A percentile compares a stretch with the other conserved stretches of the same genome.
Evolutionary conservation across 768 basidiomycete species (phyloP).

Genomic region (Cystobasidiopsis lactophilus): DNA sequence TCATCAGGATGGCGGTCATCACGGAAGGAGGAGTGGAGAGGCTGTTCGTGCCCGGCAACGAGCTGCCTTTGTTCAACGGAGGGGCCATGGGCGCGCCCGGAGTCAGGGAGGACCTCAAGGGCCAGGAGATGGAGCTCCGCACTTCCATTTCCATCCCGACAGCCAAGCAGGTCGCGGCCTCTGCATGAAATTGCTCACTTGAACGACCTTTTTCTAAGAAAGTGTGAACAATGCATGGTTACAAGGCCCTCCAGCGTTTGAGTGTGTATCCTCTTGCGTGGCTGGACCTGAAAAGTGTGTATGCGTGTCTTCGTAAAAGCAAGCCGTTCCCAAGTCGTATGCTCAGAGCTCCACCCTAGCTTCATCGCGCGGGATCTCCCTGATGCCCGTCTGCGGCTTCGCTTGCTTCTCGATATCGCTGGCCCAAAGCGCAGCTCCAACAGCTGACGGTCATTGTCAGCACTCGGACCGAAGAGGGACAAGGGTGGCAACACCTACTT

Average conservation of each 20-base stretch:
- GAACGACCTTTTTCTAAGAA: too few relatives aligned
- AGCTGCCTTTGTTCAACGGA: not conserved
- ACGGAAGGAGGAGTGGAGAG: slow-evolving; percentile 79
- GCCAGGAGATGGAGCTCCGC: not conserved
- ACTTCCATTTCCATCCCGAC: too few relatives aligned
- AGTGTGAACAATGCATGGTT: too few relatives aligned
- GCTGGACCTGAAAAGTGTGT: too few relatives aligned
- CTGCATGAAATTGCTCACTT: too few relatives aligned
- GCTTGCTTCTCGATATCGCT: slow-evolving; percentile 35
- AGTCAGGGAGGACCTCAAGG: not conserved
- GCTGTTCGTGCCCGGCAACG: slow-evolving; percentile 38
- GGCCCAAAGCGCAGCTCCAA: slow-evolving; percentile 54
- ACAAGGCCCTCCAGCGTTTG: too few relatives aligned
- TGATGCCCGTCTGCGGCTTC: not conserved
- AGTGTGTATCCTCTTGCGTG: too few relatives aligned
- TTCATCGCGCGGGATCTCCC: not conserved
- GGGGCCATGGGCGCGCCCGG: not conserved
- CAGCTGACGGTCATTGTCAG: slow-evolving; percentile 19
- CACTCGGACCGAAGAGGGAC: too few relatives aligned
- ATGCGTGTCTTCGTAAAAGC: too few relatives aligned
- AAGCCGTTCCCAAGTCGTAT: too few relatives aligned
- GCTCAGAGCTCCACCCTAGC: not conserved
- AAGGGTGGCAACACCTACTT: slow-evolving; percentile 10
- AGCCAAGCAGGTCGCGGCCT: too few relatives aligned
- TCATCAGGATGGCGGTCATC: slow-evolving; percentile 92